These are phyloP conservation scores for Sugiyamaella sp. DNA, from an alignment of 1,139 yeast genomes.

Conservation along the genomic window DNA sequence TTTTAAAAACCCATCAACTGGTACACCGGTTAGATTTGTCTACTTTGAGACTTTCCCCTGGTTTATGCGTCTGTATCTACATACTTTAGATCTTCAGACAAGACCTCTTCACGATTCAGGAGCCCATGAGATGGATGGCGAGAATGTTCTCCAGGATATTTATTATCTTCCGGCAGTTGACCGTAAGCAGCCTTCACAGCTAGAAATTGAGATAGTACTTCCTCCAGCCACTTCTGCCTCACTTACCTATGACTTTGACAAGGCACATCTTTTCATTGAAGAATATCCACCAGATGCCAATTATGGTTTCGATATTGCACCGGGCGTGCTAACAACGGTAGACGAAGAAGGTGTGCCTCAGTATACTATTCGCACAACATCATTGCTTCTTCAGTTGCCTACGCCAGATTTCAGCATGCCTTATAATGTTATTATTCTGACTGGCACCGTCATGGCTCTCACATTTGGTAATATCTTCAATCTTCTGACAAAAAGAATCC, in stretches of 20 bases:
- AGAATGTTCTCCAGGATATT: constrained; percentile 50
- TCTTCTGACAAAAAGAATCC: constrained; percentile 70
- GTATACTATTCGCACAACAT: constrained; percentile 72
- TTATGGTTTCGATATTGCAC: constrained; percentile 94
- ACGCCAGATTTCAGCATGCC: constrained; percentile 99
- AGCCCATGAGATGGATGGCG: constrained; percentile 37
- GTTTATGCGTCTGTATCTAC: constrained; percentile 85
- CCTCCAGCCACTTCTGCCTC: constrained; percentile 69
- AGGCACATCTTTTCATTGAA: constrained; percentile 76
- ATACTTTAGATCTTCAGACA: constrained; percentile 51
- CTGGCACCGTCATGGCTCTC: constrained; percentile 91
- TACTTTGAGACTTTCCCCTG: constrained; percentile 90
- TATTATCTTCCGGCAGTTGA: constrained; percentile 79
- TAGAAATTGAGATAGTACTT: constrained; percentile 65
- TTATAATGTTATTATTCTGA: constrained; percentile 90
- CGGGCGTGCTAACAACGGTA: constrained; percentile 68
- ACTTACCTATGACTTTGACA: constrained; percentile 80
- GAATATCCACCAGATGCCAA: constrained; percentile 99
- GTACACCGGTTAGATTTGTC: constrained; percentile 52
- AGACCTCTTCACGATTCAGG: constrained; percentile 32
- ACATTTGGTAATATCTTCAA: constrained; percentile 89
- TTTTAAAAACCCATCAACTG: constrained; percentile 62
- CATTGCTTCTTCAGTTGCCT: constrained; percentile 81
- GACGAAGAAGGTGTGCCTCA: constrained; percentile 21
- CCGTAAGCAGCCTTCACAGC: constrained; percentile 77